A percentile compares a stretch with the other conserved stretches of the same genome.
Evolutionary conservation across 108 stramenopile species (phyloP).

Genomic region (Parietichytrium sp.): DNA sequence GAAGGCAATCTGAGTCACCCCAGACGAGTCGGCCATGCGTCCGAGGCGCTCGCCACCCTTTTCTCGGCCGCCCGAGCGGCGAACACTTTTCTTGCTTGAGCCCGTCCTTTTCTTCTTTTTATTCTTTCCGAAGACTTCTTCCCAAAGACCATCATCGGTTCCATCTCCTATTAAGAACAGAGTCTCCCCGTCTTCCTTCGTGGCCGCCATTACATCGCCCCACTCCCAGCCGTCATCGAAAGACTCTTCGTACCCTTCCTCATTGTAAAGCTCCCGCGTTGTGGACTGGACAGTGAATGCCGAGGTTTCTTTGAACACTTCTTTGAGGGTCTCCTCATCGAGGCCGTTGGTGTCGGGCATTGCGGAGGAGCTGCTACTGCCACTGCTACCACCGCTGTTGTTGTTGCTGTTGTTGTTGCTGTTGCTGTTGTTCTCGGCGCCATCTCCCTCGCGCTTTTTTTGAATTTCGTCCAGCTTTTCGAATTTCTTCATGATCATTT

Average conservation of each 20-base stretch:
- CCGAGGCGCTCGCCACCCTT: too few relatives aligned
- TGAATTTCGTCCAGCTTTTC: slow-evolving; percentile 4
- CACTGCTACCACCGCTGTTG: background rate
- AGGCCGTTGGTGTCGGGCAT: background rate
- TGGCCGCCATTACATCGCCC: slow-evolving; percentile 4
- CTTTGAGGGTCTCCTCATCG: background rate
- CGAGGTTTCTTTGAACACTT: slow-evolving; percentile 31
- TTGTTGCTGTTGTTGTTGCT: background rate
- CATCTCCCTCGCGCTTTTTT: background rate
- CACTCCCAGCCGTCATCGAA: slow-evolving; percentile 16
- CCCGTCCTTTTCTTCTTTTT: background rate
- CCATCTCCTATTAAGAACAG: slow-evolving; percentile 16
- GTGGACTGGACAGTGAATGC: background rate
- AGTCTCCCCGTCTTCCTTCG: background rate
- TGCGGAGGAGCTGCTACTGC: background rate
- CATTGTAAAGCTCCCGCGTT: background rate
- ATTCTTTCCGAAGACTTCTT: slow-evolving; percentile 33
- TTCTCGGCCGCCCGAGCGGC: too few relatives aligned
- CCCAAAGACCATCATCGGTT: slow-evolving; percentile 8
- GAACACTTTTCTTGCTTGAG: background rate
- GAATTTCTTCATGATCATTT: slow-evolving; percentile 29
- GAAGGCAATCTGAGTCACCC: slow-evolving; percentile 27
- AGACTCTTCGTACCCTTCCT: background rate
- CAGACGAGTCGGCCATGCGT: too few relatives aligned
- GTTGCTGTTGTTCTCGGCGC: background rate